A percentile compares a stretch with the other conserved stretches of the same genome.
Conservation (phyloP, 257 asterid genomes). For the Ehretia macrophylla region DNA sequence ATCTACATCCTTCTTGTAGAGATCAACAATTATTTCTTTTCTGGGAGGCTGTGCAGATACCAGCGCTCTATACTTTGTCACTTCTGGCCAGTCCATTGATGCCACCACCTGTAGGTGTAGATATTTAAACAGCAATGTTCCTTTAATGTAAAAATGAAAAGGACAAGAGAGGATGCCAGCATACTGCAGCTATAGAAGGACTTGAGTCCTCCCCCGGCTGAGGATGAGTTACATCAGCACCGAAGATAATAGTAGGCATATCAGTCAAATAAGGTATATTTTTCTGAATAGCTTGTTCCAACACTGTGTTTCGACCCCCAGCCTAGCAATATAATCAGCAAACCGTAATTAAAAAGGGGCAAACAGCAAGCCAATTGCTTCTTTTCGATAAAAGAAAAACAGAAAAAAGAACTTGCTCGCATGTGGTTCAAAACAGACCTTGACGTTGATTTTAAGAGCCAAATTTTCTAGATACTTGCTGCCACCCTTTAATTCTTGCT, state of each 20-base stretch:
- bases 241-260: conserved; percentile 62
- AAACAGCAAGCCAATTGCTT: not conserved
- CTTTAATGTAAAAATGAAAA: not conserved
- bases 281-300: conserved; percentile 31
- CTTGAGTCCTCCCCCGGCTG: conserved; percentile 73
- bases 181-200: conserved; percentile 89
- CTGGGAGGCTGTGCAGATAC: conserved; percentile 77
- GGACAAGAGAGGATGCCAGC: not conserved
- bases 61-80: conserved; percentile 58
- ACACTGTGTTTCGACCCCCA: conserved; percentile 64
- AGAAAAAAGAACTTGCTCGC: too few relatives aligned
- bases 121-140: not conserved
- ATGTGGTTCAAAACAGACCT: conserved; percentile 38
- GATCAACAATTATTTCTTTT: conserved; percentile 68
- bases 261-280: conserved; percentile 39
- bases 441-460: conserved; percentile 70
- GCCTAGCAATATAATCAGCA: conserved; percentile 34
- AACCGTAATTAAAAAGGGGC: not conserved
- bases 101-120: conserved; percentile 70
- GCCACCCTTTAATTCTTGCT: not conserved
- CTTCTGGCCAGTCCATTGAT: conserved; percentile 91
- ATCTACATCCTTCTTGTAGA: conserved; percentile 27
- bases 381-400: too few relatives aligned
- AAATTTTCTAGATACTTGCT: conserved; percentile 69
- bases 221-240: conserved; percentile 97